Conservation (phyloP, 257 asterid genomes). For the Galeopsis tetrahit region DNA sequence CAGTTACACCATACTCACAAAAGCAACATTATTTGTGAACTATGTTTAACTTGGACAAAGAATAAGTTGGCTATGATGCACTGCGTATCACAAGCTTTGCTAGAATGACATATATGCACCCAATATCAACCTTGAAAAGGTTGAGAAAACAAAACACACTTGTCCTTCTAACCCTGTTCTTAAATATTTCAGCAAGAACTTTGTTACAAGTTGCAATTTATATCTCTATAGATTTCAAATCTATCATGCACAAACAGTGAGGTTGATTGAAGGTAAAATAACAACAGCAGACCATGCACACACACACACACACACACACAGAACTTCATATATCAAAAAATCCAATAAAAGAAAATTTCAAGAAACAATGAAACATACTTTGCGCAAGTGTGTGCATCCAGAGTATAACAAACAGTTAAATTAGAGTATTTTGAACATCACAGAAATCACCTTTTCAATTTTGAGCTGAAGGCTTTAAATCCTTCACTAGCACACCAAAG, state of each 20-base stretch:
- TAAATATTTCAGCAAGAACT: constrained; percentile 16
- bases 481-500: constrained; percentile 99
- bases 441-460: constrained; percentile 71
- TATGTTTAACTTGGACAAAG: constrained; percentile 14
- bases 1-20: constrained; percentile 15
- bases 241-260: constrained; percentile 21
- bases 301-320: constrained; percentile 30
- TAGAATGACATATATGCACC: constrained; percentile 11
- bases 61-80: constrained; percentile 15
- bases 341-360: constrained; percentile 12
- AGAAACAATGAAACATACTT: constrained; percentile 21
- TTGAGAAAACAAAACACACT: neutral
- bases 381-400: constrained; percentile 7
- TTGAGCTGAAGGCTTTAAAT: constrained; percentile 87
- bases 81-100: neutral
- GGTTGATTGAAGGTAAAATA: constrained; percentile 23
- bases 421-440: constrained; percentile 27
- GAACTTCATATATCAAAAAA: constrained; percentile 7
- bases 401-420: constrained; percentile 22
- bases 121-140: constrained; percentile 21
- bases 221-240: constrained; percentile 30
- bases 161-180: constrained; percentile 3
- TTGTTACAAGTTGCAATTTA: constrained; percentile 5
- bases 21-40: constrained; percentile 10
- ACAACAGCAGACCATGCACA: constrained; percentile 8